Evolutionary conservation across 176 grass and related monocot genomes (phyloP).

Genomic region (Ensete ventricosum): DNA sequence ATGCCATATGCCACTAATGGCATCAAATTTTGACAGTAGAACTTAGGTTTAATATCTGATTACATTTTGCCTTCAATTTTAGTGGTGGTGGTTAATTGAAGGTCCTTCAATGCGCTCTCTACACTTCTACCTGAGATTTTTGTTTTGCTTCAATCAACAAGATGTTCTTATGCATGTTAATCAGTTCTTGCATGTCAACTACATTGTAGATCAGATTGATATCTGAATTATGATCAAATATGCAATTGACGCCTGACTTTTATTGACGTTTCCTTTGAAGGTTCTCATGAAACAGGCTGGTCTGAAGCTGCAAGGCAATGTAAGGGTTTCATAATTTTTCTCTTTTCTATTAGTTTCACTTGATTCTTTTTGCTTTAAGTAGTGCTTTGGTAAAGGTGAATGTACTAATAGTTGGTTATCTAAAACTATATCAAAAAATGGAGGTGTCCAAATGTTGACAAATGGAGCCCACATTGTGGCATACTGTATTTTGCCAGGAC

Average conservation of each 20-base stretch:
- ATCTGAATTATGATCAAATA: too few relatives aligned
- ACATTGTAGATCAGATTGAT: background rate
- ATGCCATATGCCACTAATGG: background rate
- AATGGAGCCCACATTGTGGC: background rate
- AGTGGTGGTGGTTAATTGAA: background rate
- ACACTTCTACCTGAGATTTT: background rate
- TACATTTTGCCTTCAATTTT: background rate
- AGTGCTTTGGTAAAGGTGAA: background rate
- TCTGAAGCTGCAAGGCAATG: conserved; percentile 73
- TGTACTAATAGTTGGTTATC: background rate
- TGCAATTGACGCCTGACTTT: background rate
- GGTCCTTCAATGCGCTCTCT: background rate
- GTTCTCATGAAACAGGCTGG: conserved; percentile 83
- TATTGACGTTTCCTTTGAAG: conserved; percentile 26
- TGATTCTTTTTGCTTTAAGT: background rate
- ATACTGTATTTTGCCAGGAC: too few relatives aligned
- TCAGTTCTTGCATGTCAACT: background rate
- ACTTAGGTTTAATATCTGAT: background rate
- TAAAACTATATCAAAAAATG: background rate
- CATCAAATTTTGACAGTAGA: background rate
- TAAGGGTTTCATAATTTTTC: conserved; percentile 30
- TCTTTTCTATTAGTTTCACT: conserved; percentile 10
- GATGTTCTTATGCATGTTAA: background rate
- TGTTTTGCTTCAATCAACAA: background rate
- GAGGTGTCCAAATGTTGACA: background rate